Conservation (phyloP, 495 filamentous ascomycete species). For the Penicillium maclennaniae region DNA sequence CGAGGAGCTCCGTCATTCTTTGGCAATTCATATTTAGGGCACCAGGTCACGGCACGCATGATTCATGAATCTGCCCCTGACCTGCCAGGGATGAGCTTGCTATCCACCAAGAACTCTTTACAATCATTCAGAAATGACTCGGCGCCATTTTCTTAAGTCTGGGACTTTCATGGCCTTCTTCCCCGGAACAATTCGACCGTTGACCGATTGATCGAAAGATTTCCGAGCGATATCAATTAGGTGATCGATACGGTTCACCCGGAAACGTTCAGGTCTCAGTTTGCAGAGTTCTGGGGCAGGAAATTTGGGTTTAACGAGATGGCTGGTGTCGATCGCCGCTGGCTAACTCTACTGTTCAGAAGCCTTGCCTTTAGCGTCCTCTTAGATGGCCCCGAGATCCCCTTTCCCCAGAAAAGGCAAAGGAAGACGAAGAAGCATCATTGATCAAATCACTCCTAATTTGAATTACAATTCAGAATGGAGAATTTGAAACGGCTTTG, state of each 20-base stretch:
- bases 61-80: constrained; percentile 17
- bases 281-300: constrained; percentile 14
- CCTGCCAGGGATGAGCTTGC: constrained; percentile 14
- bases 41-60: constrained; percentile 16
- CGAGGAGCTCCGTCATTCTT: constrained; percentile 15
- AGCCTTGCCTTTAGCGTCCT: constrained; percentile 15
- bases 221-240: constrained; percentile 15
- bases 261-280: constrained; percentile 12
- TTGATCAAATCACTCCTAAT: too few species aligned
- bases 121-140: constrained; percentile 17
- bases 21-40: constrained; percentile 18
- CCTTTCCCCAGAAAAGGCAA: constrained; percentile 11
- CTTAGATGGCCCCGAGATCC: constrained; percentile 3
- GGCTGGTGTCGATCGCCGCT: constrained; percentile 14
- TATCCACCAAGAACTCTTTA: constrained; percentile 14
- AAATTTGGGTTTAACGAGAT: constrained; percentile 20
- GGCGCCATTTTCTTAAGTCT: constrained; percentile 15
- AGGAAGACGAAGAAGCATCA: constrained; percentile 17
- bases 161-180: constrained; percentile 14
- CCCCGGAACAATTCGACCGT: constrained; percentile 17
- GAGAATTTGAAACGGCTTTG: too few species aligned
- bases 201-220: constrained; percentile 14
- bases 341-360: constrained; percentile 15
- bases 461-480: background rate
- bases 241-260: constrained; percentile 15